A percentile compares a stretch with the other conserved stretches of the same genome.
phyloP scores from a whole-genome alignment of 768 basidiomycete genomes.

The Panellus pusillus region DNA sequence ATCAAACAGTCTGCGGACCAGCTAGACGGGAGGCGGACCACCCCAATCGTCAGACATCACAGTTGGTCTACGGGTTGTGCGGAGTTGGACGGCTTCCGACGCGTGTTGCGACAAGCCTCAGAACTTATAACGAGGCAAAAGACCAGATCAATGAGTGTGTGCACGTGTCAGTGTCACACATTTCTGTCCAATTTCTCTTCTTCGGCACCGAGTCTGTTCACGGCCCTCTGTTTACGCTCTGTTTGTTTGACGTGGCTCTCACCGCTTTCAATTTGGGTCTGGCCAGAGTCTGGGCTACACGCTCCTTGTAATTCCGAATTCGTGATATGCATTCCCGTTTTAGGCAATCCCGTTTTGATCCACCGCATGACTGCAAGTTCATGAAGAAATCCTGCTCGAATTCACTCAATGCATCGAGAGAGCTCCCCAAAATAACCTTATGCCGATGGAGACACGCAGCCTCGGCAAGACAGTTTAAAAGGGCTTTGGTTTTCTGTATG shows the following conservation, averaged over 20 bases:
- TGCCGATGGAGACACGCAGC: neutral
- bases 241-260: too few relatives aligned
- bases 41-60: conserved; percentile 43
- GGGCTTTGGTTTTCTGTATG: too few relatives aligned
- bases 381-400: neutral
- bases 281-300: too few relatives aligned
- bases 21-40: conserved; percentile 20
- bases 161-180: too few relatives aligned
- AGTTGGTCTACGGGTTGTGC: neutral
- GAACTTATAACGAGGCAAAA: neutral
- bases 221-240: too few relatives aligned
- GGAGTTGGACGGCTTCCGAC: conserved; percentile 12
- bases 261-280: too few relatives aligned
- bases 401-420: too few relatives aligned
- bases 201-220: too few relatives aligned
- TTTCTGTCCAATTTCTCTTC: too few relatives aligned
- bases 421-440: too few relatives aligned
- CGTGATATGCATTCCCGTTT: neutral
- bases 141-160: too few relatives aligned
- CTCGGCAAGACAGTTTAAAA: neutral
- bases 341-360: neutral
- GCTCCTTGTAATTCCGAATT: too few relatives aligned
- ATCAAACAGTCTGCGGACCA: conserved; percentile 13
- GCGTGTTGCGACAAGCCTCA: neutral
- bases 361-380: neutral